Evolutionary conservation across 2,329 filamentous ascomycete genomes (phyloP).

Genomic region (Neonectria ditissima): DNA sequence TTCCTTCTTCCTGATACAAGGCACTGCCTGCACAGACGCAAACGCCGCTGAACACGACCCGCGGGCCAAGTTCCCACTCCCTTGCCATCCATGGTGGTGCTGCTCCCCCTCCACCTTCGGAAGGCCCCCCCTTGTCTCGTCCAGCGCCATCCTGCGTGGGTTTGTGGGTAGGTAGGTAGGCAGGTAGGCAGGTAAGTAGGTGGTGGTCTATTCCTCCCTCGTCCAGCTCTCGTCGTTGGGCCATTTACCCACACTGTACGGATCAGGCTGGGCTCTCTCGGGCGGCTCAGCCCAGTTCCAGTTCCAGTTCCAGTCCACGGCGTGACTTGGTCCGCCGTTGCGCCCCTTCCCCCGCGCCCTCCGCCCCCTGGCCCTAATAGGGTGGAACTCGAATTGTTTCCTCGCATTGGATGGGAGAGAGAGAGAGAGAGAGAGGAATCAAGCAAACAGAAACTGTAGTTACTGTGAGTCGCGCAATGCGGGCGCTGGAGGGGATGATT

Average conservation of each 20-base stretch:
- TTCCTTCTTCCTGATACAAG: not conserved
- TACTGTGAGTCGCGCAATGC: not conserved
- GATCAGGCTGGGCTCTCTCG: conserved; percentile 1
- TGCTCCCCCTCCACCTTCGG: conserved; percentile 8
- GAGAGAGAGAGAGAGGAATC: not conserved
- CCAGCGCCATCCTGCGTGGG: conserved; percentile 41
- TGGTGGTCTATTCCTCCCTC: conserved; percentile 31
- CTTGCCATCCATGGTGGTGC: conserved; percentile 5
- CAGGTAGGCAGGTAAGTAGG: conserved; percentile 18
- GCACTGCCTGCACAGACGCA: conserved; percentile 11
- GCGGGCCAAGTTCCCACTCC: conserved; percentile 9
- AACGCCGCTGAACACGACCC: conserved; percentile 1
- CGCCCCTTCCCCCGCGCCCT: not conserved
- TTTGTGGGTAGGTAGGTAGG: conserved; percentile 31
- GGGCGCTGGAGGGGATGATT: too few relatives aligned
- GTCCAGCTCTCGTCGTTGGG: not conserved
- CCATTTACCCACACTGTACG: conserved; percentile 24
- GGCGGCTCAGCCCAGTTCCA: conserved; percentile 9
- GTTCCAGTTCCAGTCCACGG: not conserved
- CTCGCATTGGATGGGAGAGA: not conserved
- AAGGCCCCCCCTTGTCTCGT: conserved; percentile 34
- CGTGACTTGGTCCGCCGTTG: too few relatives aligned
- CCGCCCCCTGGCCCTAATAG: not conserved
- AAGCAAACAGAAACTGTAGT: not conserved
- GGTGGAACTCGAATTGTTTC: not conserved